A percentile compares a stretch with the other conserved stretches of the same genome.
Conservation (phyloP, 73 alveolate genomes). For the Paramecium pentaurelia region DNA sequence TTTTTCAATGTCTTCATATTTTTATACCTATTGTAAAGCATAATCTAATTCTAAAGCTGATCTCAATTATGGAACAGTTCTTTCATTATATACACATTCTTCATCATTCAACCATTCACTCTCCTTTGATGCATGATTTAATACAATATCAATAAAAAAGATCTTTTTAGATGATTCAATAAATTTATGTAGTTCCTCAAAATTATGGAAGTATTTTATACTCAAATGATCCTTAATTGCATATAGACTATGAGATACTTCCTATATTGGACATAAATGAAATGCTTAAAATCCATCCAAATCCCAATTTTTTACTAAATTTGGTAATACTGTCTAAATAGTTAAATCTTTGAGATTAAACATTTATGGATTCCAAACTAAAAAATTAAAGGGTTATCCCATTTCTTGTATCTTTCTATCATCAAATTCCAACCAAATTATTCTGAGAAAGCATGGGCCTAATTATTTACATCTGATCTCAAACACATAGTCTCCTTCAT, state of each 20-base stretch:
- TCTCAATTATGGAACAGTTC: constrained; percentile 81
- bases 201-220: not conserved
- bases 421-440: constrained; percentile 3
- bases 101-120: constrained; percentile 83
- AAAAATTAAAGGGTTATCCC: not conserved
- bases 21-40: constrained; percentile 74
- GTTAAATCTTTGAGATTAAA: not conserved
- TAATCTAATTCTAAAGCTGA: constrained; percentile 87
- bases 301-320: constrained; percentile 11
- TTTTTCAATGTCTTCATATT: constrained; percentile 71
- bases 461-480: not conserved
- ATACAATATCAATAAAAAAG: constrained; percentile 85
- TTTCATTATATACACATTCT: constrained; percentile 89
- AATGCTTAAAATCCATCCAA: not conserved
- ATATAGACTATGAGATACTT: constrained; percentile 8
- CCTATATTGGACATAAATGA: constrained; percentile 13
- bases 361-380: not conserved
- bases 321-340: constrained; percentile 4
- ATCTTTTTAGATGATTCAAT: not conserved
- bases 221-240: constrained; percentile 6
- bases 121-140: constrained; percentile 90
- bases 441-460: not conserved
- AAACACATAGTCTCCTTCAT: constrained; percentile 8
- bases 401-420: not conserved
- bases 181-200: not conserved